Percentiles rank a stretch among this genome's conserved stretches.
Conservation (phyloP, 805 yeast genomes). For the Suhomyces sp. region DNA sequence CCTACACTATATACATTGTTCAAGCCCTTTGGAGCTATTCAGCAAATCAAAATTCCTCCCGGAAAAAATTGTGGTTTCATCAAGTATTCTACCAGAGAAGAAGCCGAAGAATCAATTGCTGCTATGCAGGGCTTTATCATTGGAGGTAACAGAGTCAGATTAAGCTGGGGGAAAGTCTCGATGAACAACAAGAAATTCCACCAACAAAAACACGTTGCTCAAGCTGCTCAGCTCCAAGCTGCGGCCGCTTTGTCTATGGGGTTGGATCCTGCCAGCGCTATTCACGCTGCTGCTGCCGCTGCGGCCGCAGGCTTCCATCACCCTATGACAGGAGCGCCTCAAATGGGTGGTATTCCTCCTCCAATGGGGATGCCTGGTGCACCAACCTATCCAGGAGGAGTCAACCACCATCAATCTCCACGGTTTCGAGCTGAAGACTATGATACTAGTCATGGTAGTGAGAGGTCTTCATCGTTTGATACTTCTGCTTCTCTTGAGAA, state of each 20-base stretch:
- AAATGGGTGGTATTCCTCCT: conserved; percentile 1
- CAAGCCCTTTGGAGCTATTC: conserved; percentile 69
- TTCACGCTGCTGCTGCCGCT: conserved; percentile 25
- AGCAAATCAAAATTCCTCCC: conserved; percentile 70
- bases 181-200: conserved; percentile 30
- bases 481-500: background rate
- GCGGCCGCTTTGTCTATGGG: conserved; percentile 40
- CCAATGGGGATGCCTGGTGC: conserved; percentile 7
- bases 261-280: conserved; percentile 31
- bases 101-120: conserved; percentile 82
- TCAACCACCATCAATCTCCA: conserved; percentile 1
- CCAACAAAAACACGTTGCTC: conserved; percentile 29
- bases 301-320: conserved; percentile 18
- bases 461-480: conserved; percentile 1
- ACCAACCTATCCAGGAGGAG: background rate
- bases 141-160: conserved; percentile 76
- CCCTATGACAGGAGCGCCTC: conserved; percentile 2
- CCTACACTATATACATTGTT: conserved; percentile 58
- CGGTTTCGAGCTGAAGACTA: conserved; percentile 8
- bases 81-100: conserved; percentile 69
- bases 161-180: conserved; percentile 79
- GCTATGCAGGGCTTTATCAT: conserved; percentile 90
- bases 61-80: conserved; percentile 89
- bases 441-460: background rate
- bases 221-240: conserved; percentile 36